Base-by-base conservation (phyloP, 139 green algal genomes). In the Zygnema cylindricum region DNA sequence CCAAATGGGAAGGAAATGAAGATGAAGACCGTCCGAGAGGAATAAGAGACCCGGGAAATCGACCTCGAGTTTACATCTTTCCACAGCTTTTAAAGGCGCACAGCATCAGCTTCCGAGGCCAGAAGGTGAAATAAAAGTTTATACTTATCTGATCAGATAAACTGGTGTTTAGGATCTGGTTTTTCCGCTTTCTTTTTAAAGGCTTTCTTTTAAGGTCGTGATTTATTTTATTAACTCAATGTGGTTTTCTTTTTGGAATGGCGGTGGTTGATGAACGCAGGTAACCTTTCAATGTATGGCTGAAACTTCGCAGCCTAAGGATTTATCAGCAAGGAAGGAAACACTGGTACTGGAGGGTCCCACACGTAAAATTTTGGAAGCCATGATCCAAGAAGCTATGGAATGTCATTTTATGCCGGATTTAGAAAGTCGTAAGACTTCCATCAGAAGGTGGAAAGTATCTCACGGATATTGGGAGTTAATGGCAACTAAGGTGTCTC, bases 311-410 rank as follows among this genome's bases (percentile, higher is more conserved):
- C 71, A 79, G 38, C 71, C 38, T 79, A 40, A 40, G 71, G 11
- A 79, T 7, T 79, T 16, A 16, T 7, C 71, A 11, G 71, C 11
- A 16, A 16, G 71, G 33, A 84, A 83, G 63, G 69, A 88, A 38
- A n/a, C 55, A 57, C 54, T 88, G 2, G 69, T 88, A 2, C 55
- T 88, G 22, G 35, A 55, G 33, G 83, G 33, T 3, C 63, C 83
- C 22, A 88, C 38, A 38, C 79, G 43, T 55, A 43, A 23, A 22
- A 39, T 43, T 7, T 21, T 88, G 25, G 42, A 90, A 33, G 55
- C 35, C 0, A 32, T 90, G 33, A 38, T 89, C 1, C 76, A 90
- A 16, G 76, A 88, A 23, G 85, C 85, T 33, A 88, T 89, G 38
- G 79, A 88, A 32, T 36, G 35, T 1, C 1, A n/a, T 38, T 82